Evolutionary conservation across 1,139 yeast genomes (phyloP).

Genomic region (Candida anutae): DNA sequence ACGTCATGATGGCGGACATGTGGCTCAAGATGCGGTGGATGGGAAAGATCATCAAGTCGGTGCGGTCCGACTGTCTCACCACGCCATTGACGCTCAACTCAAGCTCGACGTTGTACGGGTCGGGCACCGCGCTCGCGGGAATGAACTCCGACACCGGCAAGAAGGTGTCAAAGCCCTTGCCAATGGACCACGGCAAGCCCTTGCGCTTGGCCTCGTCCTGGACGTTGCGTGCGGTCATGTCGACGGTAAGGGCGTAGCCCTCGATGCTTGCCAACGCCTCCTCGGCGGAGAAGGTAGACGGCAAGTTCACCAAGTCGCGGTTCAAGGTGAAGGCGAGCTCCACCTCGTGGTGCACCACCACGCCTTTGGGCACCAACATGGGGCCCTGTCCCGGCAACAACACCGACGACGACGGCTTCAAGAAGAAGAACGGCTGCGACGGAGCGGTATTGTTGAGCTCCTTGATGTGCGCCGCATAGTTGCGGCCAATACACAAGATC

Average conservation of each 20-base stretch:
- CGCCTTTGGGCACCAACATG: slow-evolving; percentile 75
- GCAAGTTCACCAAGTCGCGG: slow-evolving; percentile 53
- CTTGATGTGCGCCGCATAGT: slow-evolving; percentile 88
- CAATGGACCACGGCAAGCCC: slow-evolving; percentile 95
- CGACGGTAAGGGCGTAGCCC: slow-evolving; percentile 83
- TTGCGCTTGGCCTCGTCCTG: slow-evolving; percentile 92
- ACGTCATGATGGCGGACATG: slow-evolving; percentile 82
- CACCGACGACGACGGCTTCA: slow-evolving; percentile 73
- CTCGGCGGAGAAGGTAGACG: slow-evolving; percentile 48
- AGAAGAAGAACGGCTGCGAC: slow-evolving; percentile 78
- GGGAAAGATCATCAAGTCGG: slow-evolving; percentile 84
- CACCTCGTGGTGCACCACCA: slow-evolving; percentile 81
- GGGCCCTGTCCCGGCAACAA: slow-evolving; percentile 64
- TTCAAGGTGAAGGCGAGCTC: slow-evolving; percentile 80
- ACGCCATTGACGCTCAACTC: slow-evolving; percentile 64
- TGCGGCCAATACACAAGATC: slow-evolving; percentile 91
- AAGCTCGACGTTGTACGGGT: slow-evolving; percentile 67
- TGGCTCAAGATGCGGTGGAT: slow-evolving; percentile 73
- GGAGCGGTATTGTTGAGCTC: slow-evolving; percentile 82
- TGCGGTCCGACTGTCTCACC: slow-evolving; percentile 63
- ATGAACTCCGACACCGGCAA: slow-evolving; percentile 73
- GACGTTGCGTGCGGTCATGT: slow-evolving; percentile 91
- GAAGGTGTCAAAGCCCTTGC: slow-evolving; percentile 95
- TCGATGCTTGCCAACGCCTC: slow-evolving; percentile 74
- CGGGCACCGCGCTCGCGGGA: slow-evolving; percentile 56